Evolutionary conservation across 805 yeast genomes (phyloP), one percentile per base, ranked within the genome.

Genomic region (Lipomyces yamanashiensis): DNA sequence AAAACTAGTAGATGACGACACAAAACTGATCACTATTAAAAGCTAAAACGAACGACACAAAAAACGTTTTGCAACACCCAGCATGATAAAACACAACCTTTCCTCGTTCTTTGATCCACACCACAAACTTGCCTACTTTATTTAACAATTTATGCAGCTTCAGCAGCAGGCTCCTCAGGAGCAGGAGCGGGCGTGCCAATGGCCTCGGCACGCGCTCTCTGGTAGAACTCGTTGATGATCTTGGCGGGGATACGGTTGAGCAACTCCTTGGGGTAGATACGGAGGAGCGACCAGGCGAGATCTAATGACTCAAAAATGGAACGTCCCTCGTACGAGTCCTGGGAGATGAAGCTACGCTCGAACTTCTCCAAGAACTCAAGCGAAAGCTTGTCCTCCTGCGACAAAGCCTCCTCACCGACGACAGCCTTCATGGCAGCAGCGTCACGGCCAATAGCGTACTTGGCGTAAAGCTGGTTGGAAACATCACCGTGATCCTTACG

Each of bases 361-460:
- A 95, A 95, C 81, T 95, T 95, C 77, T 96, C 99, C 81, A 95
- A 86, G 77, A 95, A 95, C 82, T 95, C 99, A 75, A 95, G 84
- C 2, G 99, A 95, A 70, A 95, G 84, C 81, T 96, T 96, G 80
- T 95, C 99, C 79, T 95, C 99, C 69, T 90, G 90, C 40, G 98
- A 92, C 74, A 95, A 83, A 41, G 99, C 99, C 80, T 95, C 99
- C 80, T 95, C 99, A 86, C 99, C 99, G 72, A 95, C 99, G 71
- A 95, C 99, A 13, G 99, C 97, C 82, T 95, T 95, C 99, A 95
- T 95, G 72, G 99, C 98, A 56, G 99, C 99, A 34, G 99, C 99
- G 80, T 95, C 99, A 81, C 92, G 90, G 84, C 99, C 99, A 81
- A 95, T 96, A 69, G 99, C 99, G 77, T 95, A 95, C 80, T 95